Evolutionary conservation across 352 stramenopile species (phyloP).

Genomic region (Globisporangium recalcitrans): DNA sequence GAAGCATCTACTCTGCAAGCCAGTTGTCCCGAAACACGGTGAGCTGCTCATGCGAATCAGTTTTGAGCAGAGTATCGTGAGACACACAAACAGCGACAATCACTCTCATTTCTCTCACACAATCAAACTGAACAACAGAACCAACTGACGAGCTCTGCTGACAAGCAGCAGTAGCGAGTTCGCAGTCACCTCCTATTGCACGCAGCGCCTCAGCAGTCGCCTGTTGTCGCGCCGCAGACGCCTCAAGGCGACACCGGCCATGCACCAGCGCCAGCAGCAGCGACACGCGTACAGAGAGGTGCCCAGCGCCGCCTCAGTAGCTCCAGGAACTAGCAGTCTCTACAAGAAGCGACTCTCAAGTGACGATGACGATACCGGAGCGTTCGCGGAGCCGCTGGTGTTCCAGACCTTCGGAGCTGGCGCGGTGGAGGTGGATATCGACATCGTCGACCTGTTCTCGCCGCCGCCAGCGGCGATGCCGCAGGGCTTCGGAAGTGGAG

Average conservation of each 20-base stretch:
- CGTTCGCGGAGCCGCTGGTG: not conserved
- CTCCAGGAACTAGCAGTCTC: not conserved
- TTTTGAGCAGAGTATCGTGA: no score
- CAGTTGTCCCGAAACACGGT: no score
- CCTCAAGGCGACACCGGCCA: not conserved
- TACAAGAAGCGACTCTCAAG: not conserved
- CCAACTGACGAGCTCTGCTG: not conserved
- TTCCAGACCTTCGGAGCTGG: not conserved
- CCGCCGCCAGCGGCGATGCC: not conserved
- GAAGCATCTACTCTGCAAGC: no score
- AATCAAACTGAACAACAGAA: not conserved
- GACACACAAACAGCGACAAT: no score
- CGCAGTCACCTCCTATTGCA: not conserved
- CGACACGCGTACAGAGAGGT: not conserved
- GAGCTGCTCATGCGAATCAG: no score
- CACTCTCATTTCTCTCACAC: no score
- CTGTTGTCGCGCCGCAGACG: no score
- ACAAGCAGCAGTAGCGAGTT: not conserved
- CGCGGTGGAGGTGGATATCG: not conserved
- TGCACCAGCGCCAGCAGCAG: not conserved
- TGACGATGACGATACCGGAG: not conserved
- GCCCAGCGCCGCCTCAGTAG: not conserved
- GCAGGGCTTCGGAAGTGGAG: not conserved
- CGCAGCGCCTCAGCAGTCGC: not conserved
- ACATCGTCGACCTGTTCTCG: conserved; percentile 7